Base-by-base conservation (phyloP, 2,329 filamentous ascomycete species). In the Fusarium sp. region DNA sequence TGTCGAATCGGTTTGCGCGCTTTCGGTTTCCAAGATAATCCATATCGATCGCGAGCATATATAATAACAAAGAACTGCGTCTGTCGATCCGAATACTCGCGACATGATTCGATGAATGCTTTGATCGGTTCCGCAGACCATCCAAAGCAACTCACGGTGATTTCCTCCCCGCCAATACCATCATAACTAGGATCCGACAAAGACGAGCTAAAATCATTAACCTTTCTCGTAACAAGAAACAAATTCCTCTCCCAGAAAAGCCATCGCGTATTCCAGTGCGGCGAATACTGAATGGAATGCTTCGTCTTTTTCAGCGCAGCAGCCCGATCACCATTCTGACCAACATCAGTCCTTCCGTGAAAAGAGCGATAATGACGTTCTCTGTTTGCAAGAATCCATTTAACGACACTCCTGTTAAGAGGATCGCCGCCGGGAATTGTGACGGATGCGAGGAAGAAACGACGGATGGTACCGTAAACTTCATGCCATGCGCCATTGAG, bases 1-100 rank as follows among this genome's bases (percentile, higher is more conserved):
- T 80, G 80, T 12, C 84, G 82, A 41, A 85, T 84, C 1, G 84
- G 83, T 41, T 82, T 83, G 46, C 83, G 80, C 18, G 82, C 80
- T 56, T 83, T 84, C 16, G 83, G 82, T 52, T 84, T 81, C 84
- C 84, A 86, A 1, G 81, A 75, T 23, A 83, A 77, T 2, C 84
- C 82, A 62, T 84, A 84, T 0, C 81, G 78, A 61, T 83, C 79
- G 21, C 82, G 77, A 2, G 83, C 72, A 69, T 84, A 83, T 55
- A 86, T 84, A 41, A 84, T 83, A 66, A 85, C 82, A 21, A 84
- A 85, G 65, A 83, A 84, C 64, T 85, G 82, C 0, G 82, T 79
- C 65, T 85, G 80, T 30, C 78, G 79, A 48, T 85, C 84, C 2
- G 83, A 79, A 63, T 81, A 85, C 30, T 84, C 83, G 10, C 84